A percentile compares a stretch with the other conserved stretches of the same genome.
Evolutionary conservation across 116 monocot species (phyloP).

Genomic region (Papilionanthe hybrid): DNA sequence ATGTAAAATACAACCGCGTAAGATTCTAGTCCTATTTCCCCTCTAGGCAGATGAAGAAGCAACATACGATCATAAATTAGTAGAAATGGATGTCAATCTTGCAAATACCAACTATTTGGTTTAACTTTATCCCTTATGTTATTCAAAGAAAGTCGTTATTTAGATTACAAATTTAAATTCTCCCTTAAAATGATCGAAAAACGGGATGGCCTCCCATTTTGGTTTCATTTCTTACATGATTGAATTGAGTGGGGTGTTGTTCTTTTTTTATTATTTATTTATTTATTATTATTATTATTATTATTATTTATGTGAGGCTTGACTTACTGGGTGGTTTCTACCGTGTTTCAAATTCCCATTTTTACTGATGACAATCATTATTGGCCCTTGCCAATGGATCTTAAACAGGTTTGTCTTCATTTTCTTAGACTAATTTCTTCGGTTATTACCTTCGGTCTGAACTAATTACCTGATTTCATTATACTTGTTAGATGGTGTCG

Average conservation of each 20-base stretch:
- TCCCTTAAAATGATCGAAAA: background rate
- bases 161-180: background rate
- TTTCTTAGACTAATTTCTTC: no score
- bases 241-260: background rate
- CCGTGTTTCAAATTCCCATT: background rate
- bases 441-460: no score
- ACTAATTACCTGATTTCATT: no score
- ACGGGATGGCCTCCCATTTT: background rate
- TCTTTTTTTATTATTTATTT: background rate
- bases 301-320: no score
- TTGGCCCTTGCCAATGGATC: background rate
- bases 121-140: background rate
- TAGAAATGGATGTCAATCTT: background rate
- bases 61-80: background rate
- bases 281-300: no score
- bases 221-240: slow-evolving; percentile 1
- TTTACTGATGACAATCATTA: background rate
- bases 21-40: background rate
- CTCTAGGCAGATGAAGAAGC: background rate
- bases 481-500: no score
- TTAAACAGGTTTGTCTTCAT: background rate
- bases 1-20: background rate
- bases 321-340: background rate
- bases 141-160: background rate
- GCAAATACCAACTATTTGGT: no score